These are phyloP conservation scores for Mortierella polycephala DNA, from an alignment of 371 early-diverging fungal genomes.

Conservation along the genomic window DNA sequence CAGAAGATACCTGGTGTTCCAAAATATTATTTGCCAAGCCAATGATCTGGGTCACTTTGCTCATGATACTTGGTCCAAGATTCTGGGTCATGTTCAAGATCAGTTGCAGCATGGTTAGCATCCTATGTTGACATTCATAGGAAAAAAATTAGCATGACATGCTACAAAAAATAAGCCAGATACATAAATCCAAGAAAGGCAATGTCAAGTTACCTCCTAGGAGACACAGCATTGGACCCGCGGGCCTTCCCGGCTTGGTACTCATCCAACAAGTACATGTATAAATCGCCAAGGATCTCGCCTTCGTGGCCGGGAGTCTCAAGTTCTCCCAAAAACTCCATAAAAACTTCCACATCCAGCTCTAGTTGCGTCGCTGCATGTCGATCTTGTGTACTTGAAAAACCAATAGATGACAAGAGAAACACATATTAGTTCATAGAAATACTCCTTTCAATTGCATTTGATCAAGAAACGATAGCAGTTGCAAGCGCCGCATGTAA, in stretches of 20 bases:
- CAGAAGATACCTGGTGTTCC: constrained; percentile 41
- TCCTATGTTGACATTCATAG: constrained; percentile 46
- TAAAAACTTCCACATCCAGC: constrained; percentile 65
- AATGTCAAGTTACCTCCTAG: constrained; percentile 25
- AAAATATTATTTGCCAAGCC: constrained; percentile 80
- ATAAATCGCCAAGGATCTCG: constrained; percentile 76
- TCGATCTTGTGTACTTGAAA: constrained; percentile 14
- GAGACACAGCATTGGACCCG: constrained; percentile 60
- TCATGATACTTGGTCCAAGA: constrained; percentile 80
- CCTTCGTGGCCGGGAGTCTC: constrained; percentile 59
- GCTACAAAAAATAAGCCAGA: neutral
- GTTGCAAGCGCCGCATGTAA: too few species aligned
- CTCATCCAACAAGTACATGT: constrained; percentile 78
- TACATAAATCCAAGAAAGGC: neutral
- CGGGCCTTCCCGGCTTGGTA: constrained; percentile 66
- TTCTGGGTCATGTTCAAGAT: constrained; percentile 74
- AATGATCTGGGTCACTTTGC: constrained; percentile 82
- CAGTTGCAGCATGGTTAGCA: constrained; percentile 64
- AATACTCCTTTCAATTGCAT: neutral
- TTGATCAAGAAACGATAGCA: neutral
- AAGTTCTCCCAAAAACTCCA: constrained; percentile 66
- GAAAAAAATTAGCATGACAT: neutral
- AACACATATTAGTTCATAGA: too few species aligned
- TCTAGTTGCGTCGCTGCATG: constrained; percentile 64
- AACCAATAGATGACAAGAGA: neutral